Evolutionary conservation across 2,329 filamentous ascomycete species (phyloP).

Genomic region (Diaporthe eres): DNA sequence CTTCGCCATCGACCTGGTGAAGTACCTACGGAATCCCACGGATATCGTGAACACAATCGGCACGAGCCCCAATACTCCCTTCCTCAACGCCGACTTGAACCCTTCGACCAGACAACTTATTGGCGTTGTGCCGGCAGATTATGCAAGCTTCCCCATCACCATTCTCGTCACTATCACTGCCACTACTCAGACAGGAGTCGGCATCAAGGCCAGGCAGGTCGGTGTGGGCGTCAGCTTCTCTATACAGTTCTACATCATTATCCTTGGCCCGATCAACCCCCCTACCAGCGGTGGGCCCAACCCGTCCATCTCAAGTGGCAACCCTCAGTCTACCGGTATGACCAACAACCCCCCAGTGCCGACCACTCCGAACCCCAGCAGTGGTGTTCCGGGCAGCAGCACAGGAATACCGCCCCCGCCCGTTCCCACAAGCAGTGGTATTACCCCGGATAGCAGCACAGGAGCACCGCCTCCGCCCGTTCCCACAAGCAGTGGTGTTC

Average conservation of each 20-base stretch:
- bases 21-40: background rate
- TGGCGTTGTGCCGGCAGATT: constrained; percentile 5
- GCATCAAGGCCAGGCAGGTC: constrained; percentile 4
- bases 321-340: background rate
- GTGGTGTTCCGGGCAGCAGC: background rate
- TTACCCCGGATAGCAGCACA: too few relatives aligned
- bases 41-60: constrained; percentile 3
- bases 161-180: constrained; percentile 7
- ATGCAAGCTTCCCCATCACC: background rate
- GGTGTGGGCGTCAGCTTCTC: background rate
- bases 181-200: background rate
- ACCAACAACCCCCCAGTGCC: background rate
- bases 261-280: background rate
- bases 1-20: constrained; percentile 12
- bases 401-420: too few relatives aligned
- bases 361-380: background rate
- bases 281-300: background rate
- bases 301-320: background rate
- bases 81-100: constrained; percentile 9
- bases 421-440: too few relatives aligned
- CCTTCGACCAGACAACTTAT: background rate
- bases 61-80: constrained; percentile 19
- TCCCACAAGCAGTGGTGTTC: too few relatives aligned
- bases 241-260: background rate
- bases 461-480: background rate